Percentiles rank a stretch among this genome's conserved stretches.
Conservation (phyloP, 2,329 filamentous ascomycete genomes). For the Talaromyces marneffei region DNA sequence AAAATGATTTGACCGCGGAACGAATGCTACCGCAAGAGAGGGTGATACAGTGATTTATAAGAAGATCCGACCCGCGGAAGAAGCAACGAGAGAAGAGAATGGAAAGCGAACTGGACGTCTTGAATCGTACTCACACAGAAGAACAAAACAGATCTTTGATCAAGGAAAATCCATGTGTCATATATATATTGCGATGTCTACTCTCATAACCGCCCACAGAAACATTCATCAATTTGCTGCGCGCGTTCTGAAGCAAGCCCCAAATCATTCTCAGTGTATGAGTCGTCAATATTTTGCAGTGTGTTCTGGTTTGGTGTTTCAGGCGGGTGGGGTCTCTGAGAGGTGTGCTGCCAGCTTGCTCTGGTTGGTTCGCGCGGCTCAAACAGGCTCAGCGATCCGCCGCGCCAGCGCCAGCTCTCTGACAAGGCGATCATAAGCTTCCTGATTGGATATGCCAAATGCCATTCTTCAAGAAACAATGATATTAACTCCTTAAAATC, state of each 20-base stretch:
- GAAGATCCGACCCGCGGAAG: slow-evolving; percentile 7
- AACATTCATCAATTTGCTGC: slow-evolving; percentile 1
- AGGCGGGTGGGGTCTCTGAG: slow-evolving; percentile 1
- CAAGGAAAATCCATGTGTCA: background rate
- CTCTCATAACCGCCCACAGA: slow-evolving; percentile 7
- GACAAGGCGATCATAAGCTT: background rate
- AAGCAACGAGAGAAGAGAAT: background rate
- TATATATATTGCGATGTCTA: slow-evolving; percentile 10
- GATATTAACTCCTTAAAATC: too few species aligned
- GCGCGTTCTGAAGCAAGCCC: slow-evolving; percentile 17
- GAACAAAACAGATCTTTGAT: background rate
- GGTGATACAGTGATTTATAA: too few species aligned
- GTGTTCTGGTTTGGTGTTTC: slow-evolving; percentile 8
- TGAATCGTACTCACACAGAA: background rate
- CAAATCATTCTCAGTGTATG: slow-evolving; percentile 8
- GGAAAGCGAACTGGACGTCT: background rate
- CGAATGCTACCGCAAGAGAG: too few species aligned
- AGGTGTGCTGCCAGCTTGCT: background rate
- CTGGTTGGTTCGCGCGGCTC: slow-evolving; percentile 10
- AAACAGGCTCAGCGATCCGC: background rate
- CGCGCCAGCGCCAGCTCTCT: slow-evolving; percentile 2
- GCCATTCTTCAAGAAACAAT: too few species aligned
- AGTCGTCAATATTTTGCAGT: slow-evolving; percentile 11
- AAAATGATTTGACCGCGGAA: too few species aligned
- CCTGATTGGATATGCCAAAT: background rate